Percentiles rank a stretch among this genome's conserved stretches.
Conservation (phyloP, 768 basidiomycete genomes). For the Sistotremastrum niveocremeum region DNA sequence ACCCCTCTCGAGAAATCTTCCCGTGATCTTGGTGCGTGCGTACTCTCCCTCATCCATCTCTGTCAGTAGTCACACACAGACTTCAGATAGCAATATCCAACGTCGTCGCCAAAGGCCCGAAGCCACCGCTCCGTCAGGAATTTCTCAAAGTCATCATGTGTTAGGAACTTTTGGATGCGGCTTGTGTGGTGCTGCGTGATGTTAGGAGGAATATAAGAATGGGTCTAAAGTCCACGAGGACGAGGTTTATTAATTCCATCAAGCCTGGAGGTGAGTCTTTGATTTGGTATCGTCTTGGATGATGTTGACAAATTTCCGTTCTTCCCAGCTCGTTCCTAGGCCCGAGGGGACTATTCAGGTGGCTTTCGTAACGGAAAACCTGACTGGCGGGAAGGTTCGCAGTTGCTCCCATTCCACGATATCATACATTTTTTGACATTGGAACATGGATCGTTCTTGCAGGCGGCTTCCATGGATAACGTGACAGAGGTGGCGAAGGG, state of each 20-base stretch:
- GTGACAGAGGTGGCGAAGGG: conserved; percentile 37
- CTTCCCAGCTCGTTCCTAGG: conserved; percentile 64
- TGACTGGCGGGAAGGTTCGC: conserved; percentile 43
- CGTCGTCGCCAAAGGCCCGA: conserved; percentile 42
- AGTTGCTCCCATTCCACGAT: neutral
- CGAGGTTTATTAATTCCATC: conserved; percentile 71
- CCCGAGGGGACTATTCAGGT: conserved; percentile 45
- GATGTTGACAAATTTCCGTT: neutral
- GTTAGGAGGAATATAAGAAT: conserved; percentile 48
- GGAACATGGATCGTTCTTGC: conserved; percentile 27
- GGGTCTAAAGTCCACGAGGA: conserved; percentile 54
- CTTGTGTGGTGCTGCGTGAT: conserved; percentile 55
- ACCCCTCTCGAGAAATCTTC: conserved; percentile 43
- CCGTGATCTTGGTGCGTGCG: conserved; percentile 45
- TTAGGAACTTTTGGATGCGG: conserved; percentile 72
- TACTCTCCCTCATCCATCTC: neutral
- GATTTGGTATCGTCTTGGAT: neutral
- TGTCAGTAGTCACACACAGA: neutral
- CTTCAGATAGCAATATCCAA: conserved; percentile 50
- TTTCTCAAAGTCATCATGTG: conserved; percentile 59
- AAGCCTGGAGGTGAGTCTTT: conserved; percentile 50
- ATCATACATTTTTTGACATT: neutral
- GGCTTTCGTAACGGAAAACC: conserved; percentile 47
- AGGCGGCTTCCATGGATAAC: conserved; percentile 41
- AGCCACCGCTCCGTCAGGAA: conserved; percentile 32